Evolutionary conservation across 129 eudicot species (phyloP).

Genomic region (Flaveria brownii): DNA sequence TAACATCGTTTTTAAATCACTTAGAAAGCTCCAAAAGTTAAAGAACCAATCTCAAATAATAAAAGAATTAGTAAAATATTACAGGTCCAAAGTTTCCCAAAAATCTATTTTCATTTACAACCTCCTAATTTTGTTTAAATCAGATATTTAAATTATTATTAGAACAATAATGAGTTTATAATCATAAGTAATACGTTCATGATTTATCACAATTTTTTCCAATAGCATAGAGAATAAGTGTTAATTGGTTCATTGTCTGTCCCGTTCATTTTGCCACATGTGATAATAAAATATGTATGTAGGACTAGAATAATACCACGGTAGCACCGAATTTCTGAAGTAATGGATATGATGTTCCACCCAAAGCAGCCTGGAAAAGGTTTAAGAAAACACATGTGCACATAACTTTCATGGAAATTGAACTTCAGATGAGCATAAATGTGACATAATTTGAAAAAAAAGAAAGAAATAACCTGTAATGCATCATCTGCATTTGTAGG

Average conservation of each 20-base stretch:
- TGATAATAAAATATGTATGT: neutral
- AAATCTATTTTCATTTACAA: too few species aligned
- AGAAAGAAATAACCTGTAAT: conserved; percentile 49
- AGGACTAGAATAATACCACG: conserved; percentile 44
- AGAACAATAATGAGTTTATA: neutral
- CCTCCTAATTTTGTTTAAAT: too few species aligned
- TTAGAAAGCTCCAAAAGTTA: neutral
- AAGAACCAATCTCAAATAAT: neutral
- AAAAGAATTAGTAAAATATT: neutral
- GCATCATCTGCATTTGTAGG: neutral
- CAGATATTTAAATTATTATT: neutral
- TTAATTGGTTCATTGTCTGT: neutral
- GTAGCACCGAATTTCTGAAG: conserved; percentile 72
- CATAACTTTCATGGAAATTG: conserved; percentile 29
- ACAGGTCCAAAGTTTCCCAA: too few species aligned
- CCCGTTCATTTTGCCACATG: neutral
- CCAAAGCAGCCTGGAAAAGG: conserved; percentile 62
- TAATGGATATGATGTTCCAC: conserved; percentile 71
- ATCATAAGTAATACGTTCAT: neutral
- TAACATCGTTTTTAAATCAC: conserved; percentile 22
- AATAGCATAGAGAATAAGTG: neutral
- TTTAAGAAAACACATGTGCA: neutral
- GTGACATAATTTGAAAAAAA: neutral
- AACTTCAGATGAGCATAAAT: neutral
- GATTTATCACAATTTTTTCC: neutral